Conservation (phyloP, 2,329 filamentous ascomycete genomes). For the Chaetomiaceae sp. region DNA sequence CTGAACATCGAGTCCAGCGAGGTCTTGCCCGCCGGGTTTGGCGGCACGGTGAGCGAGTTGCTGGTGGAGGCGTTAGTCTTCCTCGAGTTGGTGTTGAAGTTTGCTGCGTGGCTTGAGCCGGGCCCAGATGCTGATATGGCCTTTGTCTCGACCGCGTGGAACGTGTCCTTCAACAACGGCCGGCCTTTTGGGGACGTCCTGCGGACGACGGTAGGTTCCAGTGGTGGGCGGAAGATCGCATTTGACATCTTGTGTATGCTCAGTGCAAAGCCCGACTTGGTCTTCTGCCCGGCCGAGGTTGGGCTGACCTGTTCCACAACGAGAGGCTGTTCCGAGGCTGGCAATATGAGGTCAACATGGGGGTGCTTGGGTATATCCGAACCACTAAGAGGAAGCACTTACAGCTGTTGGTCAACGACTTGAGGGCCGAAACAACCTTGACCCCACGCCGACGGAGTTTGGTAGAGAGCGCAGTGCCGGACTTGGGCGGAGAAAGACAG, state of each 20-base stretch:
- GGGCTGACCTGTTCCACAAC: neutral
- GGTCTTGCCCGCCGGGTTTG: slow-evolving; percentile 34
- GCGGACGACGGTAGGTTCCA: slow-evolving; percentile 41
- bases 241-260: slow-evolving; percentile 36
- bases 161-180: slow-evolving; percentile 27
- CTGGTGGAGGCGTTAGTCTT: slow-evolving; percentile 21
- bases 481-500: slow-evolving; percentile 7
- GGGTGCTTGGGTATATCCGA: neutral
- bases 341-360: neutral
- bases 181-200: slow-evolving; percentile 36
- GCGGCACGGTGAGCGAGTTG: slow-evolving; percentile 16
- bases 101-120: neutral
- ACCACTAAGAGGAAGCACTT: slow-evolving; percentile 1
- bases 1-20: slow-evolving; percentile 40
- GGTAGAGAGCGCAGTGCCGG: slow-evolving; percentile 27
- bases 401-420: slow-evolving; percentile 39
- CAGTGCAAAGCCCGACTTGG: slow-evolving; percentile 16
- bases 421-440: slow-evolving; percentile 39
- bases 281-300: neutral
- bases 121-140: slow-evolving; percentile 11
- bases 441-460: slow-evolving; percentile 40
- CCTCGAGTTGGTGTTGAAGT: slow-evolving; percentile 21
- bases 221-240: slow-evolving; percentile 35
- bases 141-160: slow-evolving; percentile 13
- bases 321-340: slow-evolving; percentile 21